Evolutionary conservation across 1,139 yeast genomes (phyloP), one percentile per base, ranked within the genome.

Genomic region (Yamadazyma kanchanaburiensis): DNA sequence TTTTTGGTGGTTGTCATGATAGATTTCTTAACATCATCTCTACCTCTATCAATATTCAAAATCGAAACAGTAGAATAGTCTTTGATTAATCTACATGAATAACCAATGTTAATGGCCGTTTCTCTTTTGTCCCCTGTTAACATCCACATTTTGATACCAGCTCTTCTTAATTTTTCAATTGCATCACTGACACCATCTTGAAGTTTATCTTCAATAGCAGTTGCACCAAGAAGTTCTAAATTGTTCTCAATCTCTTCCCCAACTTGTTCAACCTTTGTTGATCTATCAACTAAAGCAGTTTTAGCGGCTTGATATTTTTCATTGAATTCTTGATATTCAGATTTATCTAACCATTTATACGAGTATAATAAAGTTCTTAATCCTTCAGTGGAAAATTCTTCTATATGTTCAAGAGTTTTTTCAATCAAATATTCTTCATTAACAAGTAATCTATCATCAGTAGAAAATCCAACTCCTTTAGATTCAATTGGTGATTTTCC

Each of bases 141-240:
- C 96, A 91, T 91, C 98, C 99, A 91, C 66, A 94, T 61, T 49
- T 82, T 86, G 35, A 91, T 88, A 4, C 95, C 95, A 0, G 98
- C 98, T 38, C 95, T 70, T 45, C 96, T 75, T 23, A 94, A 70
- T 50, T 87, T 88, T 35, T 88, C 96, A 40, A 91, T 89, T 0
- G 97, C 77, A 35, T 88, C 96, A 15, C 96, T 83, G 1, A 94
- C 98, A 9, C 98, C 99, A 25, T 82, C 85, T 57, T 94, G 99
- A 27, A 94, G 67, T 51, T 91, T 94, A 51, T 94, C 99, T 54
- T 94, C 99, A 41, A 94, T 91, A 0, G 97, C 98, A 3, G 97
- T 88, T 3, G 96, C 96, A 6, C 98, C 98, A 10, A 82, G 56
- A 12, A 91, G 60, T 34, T 74, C 80, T 25, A 91, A 62, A 18